Base-by-base conservation (phyloP, 192 early-diverging fungal species). In the Backusella mclennaniae region DNA sequence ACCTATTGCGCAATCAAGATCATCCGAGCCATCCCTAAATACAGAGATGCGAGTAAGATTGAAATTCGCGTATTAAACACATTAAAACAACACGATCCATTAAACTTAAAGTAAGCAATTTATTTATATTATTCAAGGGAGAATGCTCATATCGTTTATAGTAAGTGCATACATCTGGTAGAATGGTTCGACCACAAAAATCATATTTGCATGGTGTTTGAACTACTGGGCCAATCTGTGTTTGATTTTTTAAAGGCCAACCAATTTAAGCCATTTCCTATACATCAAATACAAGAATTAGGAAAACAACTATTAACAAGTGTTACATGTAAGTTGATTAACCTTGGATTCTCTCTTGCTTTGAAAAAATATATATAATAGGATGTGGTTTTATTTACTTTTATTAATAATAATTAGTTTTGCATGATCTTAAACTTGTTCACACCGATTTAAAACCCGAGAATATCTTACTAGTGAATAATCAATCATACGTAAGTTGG, bases 181-280 rank as follows among this genome's bases (percentile, higher is more conserved):
- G 90, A 93, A 73, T 88, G 82, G 59, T 98, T 99, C 85, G 95
- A 97, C 78, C 89, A 94, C 81, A 89, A 90, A 72, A 95, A 94
- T 80, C 97, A 99, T 87, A 92, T 94, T 9, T 99, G 97, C 86
- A 99, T 99, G 96, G 96, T 98, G 41, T 99, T 99, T 89, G 95
- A 96, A 35, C 88, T 98, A 56, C 86, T 97, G 14, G 91, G 90
- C 8, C 90, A 92, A 42, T 93, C 91, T 73, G 87, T 98, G 33
- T 99, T 96, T 88, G 97, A 99, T 82, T 99, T 94, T 84, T 81
- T 99, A n/a, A 97, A 99, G 83, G 90, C 92, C 63, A 97, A 96
- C 82, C 79, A 90, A 35, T 98, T 97, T 78, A 84, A 88, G 19
- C 96, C 97, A 17, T 97, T 99, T 79, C 93, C 95, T 42, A 79